Evolutionary conservation across 306 rosid genomes (phyloP).

Genomic region (Rubus parviflorus): DNA sequence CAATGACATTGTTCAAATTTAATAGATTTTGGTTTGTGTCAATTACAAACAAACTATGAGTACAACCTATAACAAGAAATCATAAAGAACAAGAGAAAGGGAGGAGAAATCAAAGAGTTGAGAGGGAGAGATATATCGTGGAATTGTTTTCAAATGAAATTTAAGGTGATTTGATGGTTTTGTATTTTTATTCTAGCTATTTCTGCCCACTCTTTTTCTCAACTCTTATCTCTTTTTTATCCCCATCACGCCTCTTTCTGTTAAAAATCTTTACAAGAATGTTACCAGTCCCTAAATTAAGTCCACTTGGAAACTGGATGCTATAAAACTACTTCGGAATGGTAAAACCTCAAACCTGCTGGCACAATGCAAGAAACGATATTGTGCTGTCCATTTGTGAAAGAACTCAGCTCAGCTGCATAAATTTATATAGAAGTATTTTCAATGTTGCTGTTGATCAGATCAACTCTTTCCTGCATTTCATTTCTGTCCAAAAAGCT

Average conservation of each 20-base stretch:
- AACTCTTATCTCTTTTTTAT: background rate
- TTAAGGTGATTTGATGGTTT: background rate
- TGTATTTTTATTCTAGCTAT: background rate
- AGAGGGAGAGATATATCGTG: background rate
- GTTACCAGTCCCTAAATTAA: background rate
- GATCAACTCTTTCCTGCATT: constrained; percentile 33
- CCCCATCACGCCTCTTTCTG: background rate
- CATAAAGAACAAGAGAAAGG: background rate
- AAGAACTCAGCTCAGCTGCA: background rate
- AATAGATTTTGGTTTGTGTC: background rate
- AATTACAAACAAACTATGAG: background rate
- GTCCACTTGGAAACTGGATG: background rate
- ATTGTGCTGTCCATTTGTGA: constrained; percentile 6
- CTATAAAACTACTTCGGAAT: background rate
- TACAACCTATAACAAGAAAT: background rate
- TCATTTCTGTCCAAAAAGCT: constrained; percentile 51
- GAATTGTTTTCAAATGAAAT: background rate
- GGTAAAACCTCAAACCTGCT: background rate
- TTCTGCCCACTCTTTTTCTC: background rate
- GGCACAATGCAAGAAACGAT: background rate
- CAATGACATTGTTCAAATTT: no score
- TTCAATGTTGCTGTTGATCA: constrained; percentile 26
- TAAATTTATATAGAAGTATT: constrained; percentile 30
- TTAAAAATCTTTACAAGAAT: background rate
- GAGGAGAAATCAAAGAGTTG: background rate